Percentiles rank a stretch among this genome's conserved stretches.
Evolutionary conservation across 2,329 filamentous ascomycete species (phyloP).

Genomic region (Nemania sp.): DNA sequence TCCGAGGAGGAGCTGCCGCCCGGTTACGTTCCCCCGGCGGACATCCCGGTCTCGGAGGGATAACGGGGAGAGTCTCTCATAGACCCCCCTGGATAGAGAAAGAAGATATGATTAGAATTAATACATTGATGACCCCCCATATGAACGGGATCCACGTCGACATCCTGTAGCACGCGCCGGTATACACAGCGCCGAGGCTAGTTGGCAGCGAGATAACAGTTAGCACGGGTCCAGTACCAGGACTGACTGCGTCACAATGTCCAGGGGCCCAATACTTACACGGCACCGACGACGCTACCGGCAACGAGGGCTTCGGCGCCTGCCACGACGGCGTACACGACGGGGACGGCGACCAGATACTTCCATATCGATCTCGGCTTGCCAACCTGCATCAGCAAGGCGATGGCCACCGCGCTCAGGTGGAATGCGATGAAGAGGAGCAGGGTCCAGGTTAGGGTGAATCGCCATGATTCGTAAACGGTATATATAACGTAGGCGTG

Average conservation of each 20-base stretch:
- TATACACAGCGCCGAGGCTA: slow-evolving; percentile 80
- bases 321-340: slow-evolving; percentile 72
- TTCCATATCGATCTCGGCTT: slow-evolving; percentile 60
- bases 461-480: slow-evolving; percentile 79
- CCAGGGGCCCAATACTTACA: slow-evolving; percentile 60
- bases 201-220: slow-evolving; percentile 1
- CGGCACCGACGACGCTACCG: slow-evolving; percentile 77
- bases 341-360: slow-evolving; percentile 72
- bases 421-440: slow-evolving; percentile 79
- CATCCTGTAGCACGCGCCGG: slow-evolving; percentile 83
- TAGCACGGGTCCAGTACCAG: slow-evolving; percentile 12
- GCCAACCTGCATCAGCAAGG: slow-evolving; percentile 70
- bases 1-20: slow-evolving; percentile 30
- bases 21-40: slow-evolving; percentile 28
- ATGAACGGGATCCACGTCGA: slow-evolving; percentile 92
- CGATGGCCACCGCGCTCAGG: slow-evolving; percentile 70
- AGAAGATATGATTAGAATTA: slow-evolving; percentile 82
- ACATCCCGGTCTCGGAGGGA: slow-evolving; percentile 29
- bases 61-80: slow-evolving; percentile 48
- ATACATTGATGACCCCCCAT: slow-evolving; percentile 83
- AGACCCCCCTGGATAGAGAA: slow-evolving; percentile 92
- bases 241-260: neutral
- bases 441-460: slow-evolving; percentile 85
- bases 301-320: slow-evolving; percentile 78
- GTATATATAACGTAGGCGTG: slow-evolving; percentile 70